Percentiles rank a stretch among this genome's conserved stretches.
Evolutionary conservation across 2,329 filamentous ascomycete species (phyloP).

Genomic region (Aspergillus pseudoglaucus): DNA sequence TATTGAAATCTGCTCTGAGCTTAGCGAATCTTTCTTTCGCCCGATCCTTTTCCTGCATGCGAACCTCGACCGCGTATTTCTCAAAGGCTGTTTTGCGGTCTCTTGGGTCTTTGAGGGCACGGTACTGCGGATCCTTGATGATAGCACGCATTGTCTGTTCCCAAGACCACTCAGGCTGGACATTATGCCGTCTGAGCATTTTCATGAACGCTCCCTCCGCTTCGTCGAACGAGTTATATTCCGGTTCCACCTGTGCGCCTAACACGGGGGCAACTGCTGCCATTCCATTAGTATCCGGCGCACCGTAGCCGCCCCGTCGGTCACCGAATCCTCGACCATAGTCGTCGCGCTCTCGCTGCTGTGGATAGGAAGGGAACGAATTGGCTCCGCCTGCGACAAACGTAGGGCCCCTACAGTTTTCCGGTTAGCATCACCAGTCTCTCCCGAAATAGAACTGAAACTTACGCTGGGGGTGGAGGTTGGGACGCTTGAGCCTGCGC

Average conservation of each 20-base stretch:
- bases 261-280: slow-evolving; percentile 24
- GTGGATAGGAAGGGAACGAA: slow-evolving; percentile 35
- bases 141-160: slow-evolving; percentile 78
- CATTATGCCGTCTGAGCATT: slow-evolving; percentile 73
- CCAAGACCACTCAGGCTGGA: slow-evolving; percentile 90
- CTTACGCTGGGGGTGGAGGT: slow-evolving; percentile 43
- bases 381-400: slow-evolving; percentile 56
- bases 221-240: slow-evolving; percentile 74
- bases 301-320: slow-evolving; percentile 42
- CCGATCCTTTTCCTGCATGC: slow-evolving; percentile 86
- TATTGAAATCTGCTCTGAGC: slow-evolving; percentile 86
- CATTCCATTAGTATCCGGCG: slow-evolving; percentile 37
- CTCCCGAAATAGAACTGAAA: slow-evolving; percentile 4
- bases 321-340: slow-evolving; percentile 42
- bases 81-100: slow-evolving; percentile 88
- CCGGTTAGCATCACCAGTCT: not conserved
- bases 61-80: slow-evolving; percentile 86
- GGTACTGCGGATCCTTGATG: slow-evolving; percentile 86
- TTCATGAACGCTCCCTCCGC: slow-evolving; percentile 92
- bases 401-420: slow-evolving; percentile 35
- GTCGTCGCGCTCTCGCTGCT: slow-evolving; percentile 44
- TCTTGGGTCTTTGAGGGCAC: slow-evolving; percentile 84
- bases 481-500: slow-evolving; percentile 47
- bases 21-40: slow-evolving; percentile 90
- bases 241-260: slow-evolving; percentile 56